These are phyloP conservation scores for Neurospora sp. DNA, from an alignment of 495 filamentous ascomycete species.

Conservation along the genomic window DNA sequence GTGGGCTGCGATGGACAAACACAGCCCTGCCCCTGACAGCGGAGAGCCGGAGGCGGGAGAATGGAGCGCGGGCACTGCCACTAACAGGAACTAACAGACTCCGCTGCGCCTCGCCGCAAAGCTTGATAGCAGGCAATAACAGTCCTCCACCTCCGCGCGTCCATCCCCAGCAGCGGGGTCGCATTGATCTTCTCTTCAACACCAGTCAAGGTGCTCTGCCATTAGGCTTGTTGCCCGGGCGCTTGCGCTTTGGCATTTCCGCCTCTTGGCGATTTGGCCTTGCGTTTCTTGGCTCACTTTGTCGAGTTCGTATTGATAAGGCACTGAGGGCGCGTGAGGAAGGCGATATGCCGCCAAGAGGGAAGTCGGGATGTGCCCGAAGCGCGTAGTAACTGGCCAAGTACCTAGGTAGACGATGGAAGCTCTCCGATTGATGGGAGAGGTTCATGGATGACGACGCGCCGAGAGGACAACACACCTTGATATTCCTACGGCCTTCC, in stretches of 20 bases:
- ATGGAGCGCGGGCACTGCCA: not conserved
- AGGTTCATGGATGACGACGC: not conserved
- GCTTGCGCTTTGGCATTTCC: not conserved
- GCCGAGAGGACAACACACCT: not conserved
- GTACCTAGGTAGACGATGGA: not conserved
- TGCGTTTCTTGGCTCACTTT: not conserved
- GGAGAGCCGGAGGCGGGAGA: not conserved
- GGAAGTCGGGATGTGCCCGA: not conserved
- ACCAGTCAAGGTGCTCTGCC: not conserved
- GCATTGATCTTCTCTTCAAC: not conserved
- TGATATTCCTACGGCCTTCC: not conserved
- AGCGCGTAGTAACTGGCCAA: not conserved
- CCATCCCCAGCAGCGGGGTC: too few species aligned
- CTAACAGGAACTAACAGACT: not conserved
- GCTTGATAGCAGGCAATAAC: not conserved
- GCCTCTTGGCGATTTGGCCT: not conserved
- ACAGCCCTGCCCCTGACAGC: not conserved
- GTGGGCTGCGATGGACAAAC: not conserved
- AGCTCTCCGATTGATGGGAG: not conserved
- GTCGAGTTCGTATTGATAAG: not conserved
- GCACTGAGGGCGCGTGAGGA: not conserved
- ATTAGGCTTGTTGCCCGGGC: too few species aligned
- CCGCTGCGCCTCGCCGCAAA: not conserved
- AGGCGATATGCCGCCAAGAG: not conserved
- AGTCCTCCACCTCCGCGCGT: not conserved